phyloP scores from a whole-genome alignment of 2,329 filamentous ascomycete species.

The Sclerotinia glacialis region DNA sequence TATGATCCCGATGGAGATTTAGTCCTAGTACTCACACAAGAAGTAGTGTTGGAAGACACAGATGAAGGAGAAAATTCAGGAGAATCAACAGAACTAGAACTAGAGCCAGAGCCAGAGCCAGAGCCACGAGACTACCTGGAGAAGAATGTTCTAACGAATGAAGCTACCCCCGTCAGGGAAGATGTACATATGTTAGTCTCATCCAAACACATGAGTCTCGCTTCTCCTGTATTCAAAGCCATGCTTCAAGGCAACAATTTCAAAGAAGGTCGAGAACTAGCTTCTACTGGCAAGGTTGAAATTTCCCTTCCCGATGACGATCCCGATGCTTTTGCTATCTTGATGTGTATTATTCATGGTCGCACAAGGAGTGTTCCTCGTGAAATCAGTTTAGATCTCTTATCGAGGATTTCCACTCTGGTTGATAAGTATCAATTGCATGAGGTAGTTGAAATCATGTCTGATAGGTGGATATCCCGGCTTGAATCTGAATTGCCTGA shows the following conservation, averaged over 20 bases:
- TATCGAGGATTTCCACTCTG: conserved; percentile 15
- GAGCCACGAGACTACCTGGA: neutral
- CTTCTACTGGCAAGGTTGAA: neutral
- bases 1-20: conserved; percentile 18
- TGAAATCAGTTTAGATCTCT: neutral
- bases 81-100: neutral
- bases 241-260: conserved; percentile 16
- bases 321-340: conserved; percentile 17
- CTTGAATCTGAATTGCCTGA: neutral
- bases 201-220: conserved; percentile 19
- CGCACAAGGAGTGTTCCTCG: neutral
- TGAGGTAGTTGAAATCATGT: conserved; percentile 17
- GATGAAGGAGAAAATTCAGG: neutral
- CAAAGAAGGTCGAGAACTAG: conserved; percentile 11
- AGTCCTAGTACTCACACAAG: conserved; percentile 1
- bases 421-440: conserved; percentile 21
- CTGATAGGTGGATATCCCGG: conserved; percentile 13
- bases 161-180: neutral
- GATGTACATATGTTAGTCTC: conserved; percentile 19
- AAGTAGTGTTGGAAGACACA: neutral
- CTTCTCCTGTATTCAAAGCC: conserved; percentile 19
- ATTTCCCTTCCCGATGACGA: conserved; percentile 19
- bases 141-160: too few relatives aligned
- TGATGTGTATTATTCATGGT: conserved; percentile 11
- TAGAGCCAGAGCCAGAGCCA: neutral